Evolutionary conservation across 768 basidiomycete genomes (phyloP).

Genomic region (Chalciporus chontae): DNA sequence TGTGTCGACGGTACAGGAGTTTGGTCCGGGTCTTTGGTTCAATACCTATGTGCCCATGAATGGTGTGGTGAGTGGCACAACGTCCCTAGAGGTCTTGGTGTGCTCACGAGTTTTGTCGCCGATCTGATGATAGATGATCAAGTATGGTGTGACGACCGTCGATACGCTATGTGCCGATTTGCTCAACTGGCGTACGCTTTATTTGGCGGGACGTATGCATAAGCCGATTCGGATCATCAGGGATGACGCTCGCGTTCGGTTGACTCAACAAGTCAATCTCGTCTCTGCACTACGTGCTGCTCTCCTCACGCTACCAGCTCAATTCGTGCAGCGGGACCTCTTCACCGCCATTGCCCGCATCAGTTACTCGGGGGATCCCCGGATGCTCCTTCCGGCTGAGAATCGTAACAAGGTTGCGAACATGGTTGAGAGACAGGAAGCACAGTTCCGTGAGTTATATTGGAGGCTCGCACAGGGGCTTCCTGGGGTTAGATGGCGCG

Average conservation of each 20-base stretch:
- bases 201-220: constrained; percentile 95
- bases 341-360: constrained; percentile 85
- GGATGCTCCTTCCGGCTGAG: constrained; percentile 93
- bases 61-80: constrained; percentile 70
- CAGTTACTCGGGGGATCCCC: constrained; percentile 84
- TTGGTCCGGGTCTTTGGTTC: constrained; percentile 92
- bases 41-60: constrained; percentile 84
- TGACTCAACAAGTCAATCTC: constrained; percentile 93
- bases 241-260: constrained; percentile 86
- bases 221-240: constrained; percentile 93
- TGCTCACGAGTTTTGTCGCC: background rate
- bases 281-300: constrained; percentile 88
- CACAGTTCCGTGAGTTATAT: constrained; percentile 88
- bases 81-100: background rate
- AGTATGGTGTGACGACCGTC: constrained; percentile 94
- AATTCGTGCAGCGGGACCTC: constrained; percentile 77
- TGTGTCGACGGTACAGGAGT: constrained; percentile 71
- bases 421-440: constrained; percentile 79
- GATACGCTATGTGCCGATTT: constrained; percentile 88
- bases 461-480: constrained; percentile 71
- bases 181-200: constrained; percentile 89
- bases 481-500: constrained; percentile 76
- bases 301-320: constrained; percentile 78
- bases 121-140: constrained; percentile 62
- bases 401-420: constrained; percentile 93